Evolutionary conservation across 139 green algal species (phyloP), one percentile per base, ranked within the genome.

Genomic region (Spirogloea muscicola): DNA sequence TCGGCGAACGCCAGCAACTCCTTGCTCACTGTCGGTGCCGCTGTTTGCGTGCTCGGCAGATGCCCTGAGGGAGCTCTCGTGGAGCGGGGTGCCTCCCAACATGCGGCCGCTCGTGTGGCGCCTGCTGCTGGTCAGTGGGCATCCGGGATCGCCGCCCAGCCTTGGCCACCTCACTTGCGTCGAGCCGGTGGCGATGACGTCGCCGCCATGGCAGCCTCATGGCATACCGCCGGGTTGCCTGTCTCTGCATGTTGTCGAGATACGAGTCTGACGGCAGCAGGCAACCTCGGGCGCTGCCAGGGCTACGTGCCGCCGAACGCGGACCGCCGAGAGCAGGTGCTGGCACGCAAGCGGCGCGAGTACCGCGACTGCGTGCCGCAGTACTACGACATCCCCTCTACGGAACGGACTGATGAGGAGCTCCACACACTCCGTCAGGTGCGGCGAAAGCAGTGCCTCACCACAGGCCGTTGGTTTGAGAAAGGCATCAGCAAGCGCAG

Each of bases 221-320:
- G 46, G 46, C 46, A 55, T 55, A 21, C 21, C 46, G 21, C 46
- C 46, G 21, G 21, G 21, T 55, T 55, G 46, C 21, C 21, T 21
- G 21, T 55, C 21, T 21, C 46, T 21, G n/a, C n/a, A n/a, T 55
- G 46, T 31, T 55, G 46, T 21, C 21, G 46, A 55, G 21, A 21
- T 55, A 21, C 21, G 46, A 31, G 21, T 31, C n/a, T n/a, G n/a
- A n/a, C n/a, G n/a, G n/a, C n/a, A n/a, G n/a, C 21, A 21, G 21
- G 21, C 21, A 55, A 31, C 46, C 21, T 55, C 21, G 21, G 21
- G 46, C 21, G 21, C 46, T 21, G 18, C n/a, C 49, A 79, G 71
- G 91, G 93, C n/a, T 98, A 98, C 79, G 58, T 91, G 31, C 92
- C 93, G 0, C 88, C 91, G 7, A 92, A 91, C 49, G 81, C 79